Evolutionary conservation across 805 yeast species (phyloP), one percentile per base, ranked within the genome.

Genomic region (Maudiozyma saulgeensis): DNA sequence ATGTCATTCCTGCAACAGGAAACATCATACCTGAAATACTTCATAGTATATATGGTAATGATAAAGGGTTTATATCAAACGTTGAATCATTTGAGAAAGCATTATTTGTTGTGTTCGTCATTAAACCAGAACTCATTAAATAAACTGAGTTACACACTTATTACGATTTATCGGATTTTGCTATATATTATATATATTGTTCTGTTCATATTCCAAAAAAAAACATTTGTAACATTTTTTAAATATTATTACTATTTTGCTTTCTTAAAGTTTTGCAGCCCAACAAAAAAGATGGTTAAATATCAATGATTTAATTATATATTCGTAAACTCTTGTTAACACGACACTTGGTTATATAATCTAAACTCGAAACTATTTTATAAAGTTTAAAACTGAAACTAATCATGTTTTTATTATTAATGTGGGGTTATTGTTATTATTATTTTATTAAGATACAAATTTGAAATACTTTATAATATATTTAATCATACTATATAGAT

Each of bases 1-100:
- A 60, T 74, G 18, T 82, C 80, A 49, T 60, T 38, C 56, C 62
- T 2, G 49, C 56, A n/a, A 46, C 49, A 18, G 41, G 43, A 38
- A 48, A 53, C 70, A 58, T 59, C 26, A 23, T 47, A 13, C 50
- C 54, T 3, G 11, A 38, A 1, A 31, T 45, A 4, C 26, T 51
- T 7, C 15, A 44, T 23, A 42, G 42, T 5, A 13, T 53, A 26
- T 51, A 41, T 45, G 43, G 34, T 2, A 25, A 42, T n/a, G 23
- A 19, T 9, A 19, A 18, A 18, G 18, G 18, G 16, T 13, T 28
- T 5, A 23, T 40, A 7, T n/a, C 32, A 16, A 25, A 16, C 15
- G 25, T 50, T 11, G 45, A 44, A 37, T 23, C 39, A 41, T 49
- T 44, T 38, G 50, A 53, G 16, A 48, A 38, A 26, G 43, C 49